These are phyloP conservation scores for Suaeda aralocaspica DNA, from an alignment of 148 eudicot genomes.

Conservation along the genomic window DNA sequence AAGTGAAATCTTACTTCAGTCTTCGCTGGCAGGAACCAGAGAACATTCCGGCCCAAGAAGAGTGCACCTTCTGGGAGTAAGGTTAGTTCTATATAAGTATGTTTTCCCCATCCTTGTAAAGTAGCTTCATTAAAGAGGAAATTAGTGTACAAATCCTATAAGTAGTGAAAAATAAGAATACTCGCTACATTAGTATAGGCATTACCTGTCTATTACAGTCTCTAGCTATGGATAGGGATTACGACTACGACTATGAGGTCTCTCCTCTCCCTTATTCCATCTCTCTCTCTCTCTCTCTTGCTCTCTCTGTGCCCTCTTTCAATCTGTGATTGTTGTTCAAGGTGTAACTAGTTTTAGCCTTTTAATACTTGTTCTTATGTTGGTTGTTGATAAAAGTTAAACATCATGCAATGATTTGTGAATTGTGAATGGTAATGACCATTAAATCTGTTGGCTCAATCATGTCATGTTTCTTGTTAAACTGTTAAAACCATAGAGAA, in stretches of 20 bases:
- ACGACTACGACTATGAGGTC: background rate
- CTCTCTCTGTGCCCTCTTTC: too few species aligned
- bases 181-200: background rate
- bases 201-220: background rate
- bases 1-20: slow-evolving; percentile 9
- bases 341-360: background rate
- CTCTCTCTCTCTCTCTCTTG: background rate
- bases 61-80: slow-evolving; percentile 98
- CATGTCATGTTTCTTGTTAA: slow-evolving; percentile 4
- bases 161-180: background rate
- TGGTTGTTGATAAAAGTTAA: too few species aligned
- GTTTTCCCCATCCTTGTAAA: slow-evolving; percentile 6
- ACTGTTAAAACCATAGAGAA: slow-evolving; percentile 7
- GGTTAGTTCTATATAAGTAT: slow-evolving; percentile 43
- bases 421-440: too few species aligned
- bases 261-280: background rate
- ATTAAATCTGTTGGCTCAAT: background rate
- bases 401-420: background rate
- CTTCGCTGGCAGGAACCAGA: slow-evolving; percentile 67
- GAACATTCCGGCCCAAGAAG: slow-evolving; percentile 91
- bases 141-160: background rate
- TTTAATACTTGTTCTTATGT: background rate
- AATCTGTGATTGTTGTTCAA: background rate
- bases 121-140: slow-evolving; percentile 9
- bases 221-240: slow-evolving; percentile 13